Base-by-base conservation (phyloP, 768 basidiomycete genomes). In the Polyporus arcularius region DNA sequence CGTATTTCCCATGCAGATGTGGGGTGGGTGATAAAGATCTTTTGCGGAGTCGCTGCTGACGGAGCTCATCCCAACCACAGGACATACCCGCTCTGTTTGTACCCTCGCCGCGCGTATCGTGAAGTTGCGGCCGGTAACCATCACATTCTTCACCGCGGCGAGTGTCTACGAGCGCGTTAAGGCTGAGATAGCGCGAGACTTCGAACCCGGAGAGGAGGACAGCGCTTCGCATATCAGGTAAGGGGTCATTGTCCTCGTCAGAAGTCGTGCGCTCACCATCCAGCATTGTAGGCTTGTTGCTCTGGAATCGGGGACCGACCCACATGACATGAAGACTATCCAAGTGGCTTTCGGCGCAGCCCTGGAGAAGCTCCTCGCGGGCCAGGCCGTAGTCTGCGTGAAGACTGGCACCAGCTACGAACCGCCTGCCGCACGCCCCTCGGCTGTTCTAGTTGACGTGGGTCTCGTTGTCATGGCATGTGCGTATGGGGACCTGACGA, bases 361-460 rank as follows among this genome's bases (percentile, higher is more conserved):
- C 3, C 62, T 58, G 38, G 43, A 45, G 28, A 16, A 38, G 38
- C 57, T 65, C 15, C 31, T 62, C 9, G 35, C 49, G 1, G 53
- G 30, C 8, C 12, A 53, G 26, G 48, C 64, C 21, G 30, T 62
- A 15, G 35, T 32, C 41, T 65, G 64, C 53, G 40, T 42, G 26
- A 45, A 65, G 43, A 58, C 60, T 3, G 51, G 41, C 3, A 45
- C 30, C 14, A n/a, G 53, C n/a, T 46, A 43, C 39, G 45, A 53
- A 2, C 21, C 61, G 12, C 12, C 56, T 26, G 47, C 49, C 7
- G 51, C 16, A 35, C 35, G 35, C 35, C 35, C 65, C 5, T 54
- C 55, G 39, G 55, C 53, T 39, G 61, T 54, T 12, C 35, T 65
- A 6, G 26, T 62, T 14, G 65, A 65, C 39, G 65, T 65, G 31